phyloP scores from a whole-genome alignment of 1,284 basidiomycete species.

The Leccinum ponderosum region DNA sequence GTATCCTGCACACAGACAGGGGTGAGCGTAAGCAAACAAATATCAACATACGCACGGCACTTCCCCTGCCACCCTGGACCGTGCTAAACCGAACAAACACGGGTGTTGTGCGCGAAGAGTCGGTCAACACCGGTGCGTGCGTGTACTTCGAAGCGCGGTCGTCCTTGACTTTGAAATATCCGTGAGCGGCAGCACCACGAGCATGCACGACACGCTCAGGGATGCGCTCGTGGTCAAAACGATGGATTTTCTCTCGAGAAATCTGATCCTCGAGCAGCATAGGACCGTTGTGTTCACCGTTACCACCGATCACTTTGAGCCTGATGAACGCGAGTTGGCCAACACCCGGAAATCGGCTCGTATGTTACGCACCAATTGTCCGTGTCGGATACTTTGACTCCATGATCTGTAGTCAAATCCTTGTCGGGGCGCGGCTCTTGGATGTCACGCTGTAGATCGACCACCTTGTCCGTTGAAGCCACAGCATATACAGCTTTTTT shows the following conservation, averaged over 20 bases:
- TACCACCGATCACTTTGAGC: constrained; percentile 47
- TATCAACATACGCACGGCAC: constrained; percentile 45
- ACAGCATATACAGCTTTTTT: constrained; percentile 10
- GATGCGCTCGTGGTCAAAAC: constrained; percentile 85
- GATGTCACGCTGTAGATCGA: constrained; percentile 47
- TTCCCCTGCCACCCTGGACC: constrained; percentile 75
- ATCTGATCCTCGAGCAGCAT: constrained; percentile 68
- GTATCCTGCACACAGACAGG: constrained; percentile 51
- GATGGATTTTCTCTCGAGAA: constrained; percentile 69
- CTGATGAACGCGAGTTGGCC: constrained; percentile 33
- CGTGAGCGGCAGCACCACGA: constrained; percentile 79
- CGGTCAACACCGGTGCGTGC: constrained; percentile 67
- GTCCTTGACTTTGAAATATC: constrained; percentile 75
- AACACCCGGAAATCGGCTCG: constrained; percentile 6
- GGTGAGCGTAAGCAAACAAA: not conserved
- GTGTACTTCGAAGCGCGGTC: constrained; percentile 64
- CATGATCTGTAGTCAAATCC: constrained; percentile 61
- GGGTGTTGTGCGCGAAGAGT: constrained; percentile 68
- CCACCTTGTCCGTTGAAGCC: constrained; percentile 21
- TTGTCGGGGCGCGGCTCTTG: constrained; percentile 39
- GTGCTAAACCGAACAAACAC: constrained; percentile 83
- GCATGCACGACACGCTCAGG: constrained; percentile 81
- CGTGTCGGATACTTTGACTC: constrained; percentile 57
- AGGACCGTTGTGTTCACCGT: constrained; percentile 48
- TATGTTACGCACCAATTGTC: constrained; percentile 57